Evolutionary conservation across 2,329 filamentous ascomycete species (phyloP).

Genomic region (Cercospora brassicicola): DNA sequence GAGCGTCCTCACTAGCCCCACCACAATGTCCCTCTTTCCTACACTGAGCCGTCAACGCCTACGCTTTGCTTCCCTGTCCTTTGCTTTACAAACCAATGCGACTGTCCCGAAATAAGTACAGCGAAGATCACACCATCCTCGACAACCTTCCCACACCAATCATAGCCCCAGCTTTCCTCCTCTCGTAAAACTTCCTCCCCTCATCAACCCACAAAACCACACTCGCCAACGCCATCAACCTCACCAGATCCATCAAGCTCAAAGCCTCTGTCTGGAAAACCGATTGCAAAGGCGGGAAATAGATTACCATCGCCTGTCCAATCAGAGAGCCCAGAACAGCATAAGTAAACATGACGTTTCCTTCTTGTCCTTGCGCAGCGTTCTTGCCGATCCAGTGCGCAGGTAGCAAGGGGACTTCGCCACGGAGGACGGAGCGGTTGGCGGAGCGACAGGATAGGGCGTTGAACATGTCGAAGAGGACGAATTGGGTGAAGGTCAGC

Average conservation of each 20-base stretch:
- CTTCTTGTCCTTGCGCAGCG: constrained; percentile 35
- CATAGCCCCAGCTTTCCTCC: constrained; percentile 44
- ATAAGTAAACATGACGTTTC: constrained; percentile 95
- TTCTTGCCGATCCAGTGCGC: constrained; percentile 14
- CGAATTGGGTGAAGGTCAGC: constrained; percentile 99
- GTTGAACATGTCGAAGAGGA: constrained; percentile 99
- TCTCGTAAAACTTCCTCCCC: constrained; percentile 70
- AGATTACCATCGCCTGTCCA: constrained; percentile 88
- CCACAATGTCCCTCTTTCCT: neutral
- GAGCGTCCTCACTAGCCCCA: neutral
- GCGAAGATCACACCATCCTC: neutral
- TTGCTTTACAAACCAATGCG: too few relatives aligned
- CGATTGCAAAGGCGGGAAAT: constrained; percentile 87
- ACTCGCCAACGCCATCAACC: constrained; percentile 74
- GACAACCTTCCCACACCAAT: neutral
- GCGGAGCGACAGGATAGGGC: constrained; percentile 90
- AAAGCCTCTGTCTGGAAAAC: constrained; percentile 95
- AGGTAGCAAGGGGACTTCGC: constrained; percentile 57
- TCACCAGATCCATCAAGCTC: constrained; percentile 68
- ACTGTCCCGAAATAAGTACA: too few relatives aligned
- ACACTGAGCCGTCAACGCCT: neutral
- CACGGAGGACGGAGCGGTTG: constrained; percentile 80
- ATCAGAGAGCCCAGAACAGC: constrained; percentile 81
- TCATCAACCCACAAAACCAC: constrained; percentile 96
- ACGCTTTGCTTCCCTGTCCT: neutral